Conservation (phyloP, 2,329 filamentous ascomycete genomes). For the Aspergillus brasiliensis region DNA sequence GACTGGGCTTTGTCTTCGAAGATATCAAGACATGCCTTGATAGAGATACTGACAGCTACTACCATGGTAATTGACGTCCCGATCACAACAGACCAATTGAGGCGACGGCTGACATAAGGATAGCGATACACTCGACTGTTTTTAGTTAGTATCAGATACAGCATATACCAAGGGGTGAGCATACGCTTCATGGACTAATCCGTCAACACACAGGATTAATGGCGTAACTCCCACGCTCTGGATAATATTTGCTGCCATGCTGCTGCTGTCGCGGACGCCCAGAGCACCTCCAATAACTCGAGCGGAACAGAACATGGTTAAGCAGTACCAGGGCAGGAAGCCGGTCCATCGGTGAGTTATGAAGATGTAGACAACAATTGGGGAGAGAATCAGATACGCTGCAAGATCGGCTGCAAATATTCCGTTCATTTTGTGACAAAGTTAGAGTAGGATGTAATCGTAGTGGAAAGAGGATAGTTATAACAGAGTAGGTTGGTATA, state of each 20-base stretch:
- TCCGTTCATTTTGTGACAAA: too few relatives aligned
- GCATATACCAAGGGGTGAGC: slow-evolving; percentile 9
- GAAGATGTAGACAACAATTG: too few relatives aligned
- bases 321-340: slow-evolving; percentile 45
- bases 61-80: too few relatives aligned
- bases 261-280: slow-evolving; percentile 9
- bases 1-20: too few relatives aligned
- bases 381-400: too few relatives aligned
- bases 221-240: slow-evolving; percentile 45
- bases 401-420: too few relatives aligned
- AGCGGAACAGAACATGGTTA: slow-evolving; percentile 42
- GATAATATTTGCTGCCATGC: slow-evolving; percentile 36
- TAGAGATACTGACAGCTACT: too few relatives aligned
- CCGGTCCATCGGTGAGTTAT: slow-evolving; percentile 24
- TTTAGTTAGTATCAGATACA: not conserved
- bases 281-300: slow-evolving; percentile 37
- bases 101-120: not conserved
- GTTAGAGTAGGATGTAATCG: too few relatives aligned
- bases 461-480: too few relatives aligned
- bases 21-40: too few relatives aligned
- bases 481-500: too few relatives aligned
- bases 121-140: slow-evolving; percentile 24
- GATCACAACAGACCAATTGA: too few relatives aligned
- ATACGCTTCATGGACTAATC: slow-evolving; percentile 43
- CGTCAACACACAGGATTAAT: slow-evolving; percentile 30